These are phyloP conservation scores for Immersiella caudata DNA, from an alignment of 495 filamentous ascomycete genomes.

Conservation along the genomic window DNA sequence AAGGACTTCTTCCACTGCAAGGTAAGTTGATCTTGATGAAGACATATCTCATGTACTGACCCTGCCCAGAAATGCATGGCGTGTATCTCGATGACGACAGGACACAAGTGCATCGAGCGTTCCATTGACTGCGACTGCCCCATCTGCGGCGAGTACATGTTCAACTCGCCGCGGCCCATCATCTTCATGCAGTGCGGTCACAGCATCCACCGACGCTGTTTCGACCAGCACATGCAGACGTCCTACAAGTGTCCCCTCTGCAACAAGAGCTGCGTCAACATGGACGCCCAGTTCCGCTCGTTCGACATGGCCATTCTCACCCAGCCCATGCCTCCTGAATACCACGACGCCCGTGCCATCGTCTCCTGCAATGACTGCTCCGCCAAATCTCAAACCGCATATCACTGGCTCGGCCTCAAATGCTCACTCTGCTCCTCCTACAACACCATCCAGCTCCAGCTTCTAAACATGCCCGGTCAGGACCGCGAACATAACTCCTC, in stretches of 20 bases:
- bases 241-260: constrained; percentile 96
- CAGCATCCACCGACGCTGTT: constrained; percentile 88
- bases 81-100: constrained; percentile 78
- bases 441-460: constrained; percentile 75
- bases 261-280: constrained; percentile 89
- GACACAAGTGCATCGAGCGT: constrained; percentile 93
- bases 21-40: constrained; percentile 51
- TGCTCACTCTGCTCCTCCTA: constrained; percentile 84
- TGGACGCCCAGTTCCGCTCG: constrained; percentile 93
- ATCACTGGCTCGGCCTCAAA: constrained; percentile 94
- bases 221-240: constrained; percentile 77
- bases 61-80: constrained; percentile 76
- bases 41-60: neutral
- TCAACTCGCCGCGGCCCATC: constrained; percentile 84
- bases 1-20: constrained; percentile 99
- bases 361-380: constrained; percentile 95
- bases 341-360: constrained; percentile 74
- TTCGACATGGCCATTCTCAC: constrained; percentile 79
- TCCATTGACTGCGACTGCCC: constrained; percentile 95
- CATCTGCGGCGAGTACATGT: constrained; percentile 98
- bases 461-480: constrained; percentile 45
- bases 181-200: constrained; percentile 97
- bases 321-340: constrained; percentile 90
- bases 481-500: neutral
- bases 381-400: constrained; percentile 78